A percentile compares a stretch with the other conserved stretches of the same genome.
phyloP scores from a whole-genome alignment of 2,329 filamentous ascomycete genomes.

The Xylariaceae sp. region DNA sequence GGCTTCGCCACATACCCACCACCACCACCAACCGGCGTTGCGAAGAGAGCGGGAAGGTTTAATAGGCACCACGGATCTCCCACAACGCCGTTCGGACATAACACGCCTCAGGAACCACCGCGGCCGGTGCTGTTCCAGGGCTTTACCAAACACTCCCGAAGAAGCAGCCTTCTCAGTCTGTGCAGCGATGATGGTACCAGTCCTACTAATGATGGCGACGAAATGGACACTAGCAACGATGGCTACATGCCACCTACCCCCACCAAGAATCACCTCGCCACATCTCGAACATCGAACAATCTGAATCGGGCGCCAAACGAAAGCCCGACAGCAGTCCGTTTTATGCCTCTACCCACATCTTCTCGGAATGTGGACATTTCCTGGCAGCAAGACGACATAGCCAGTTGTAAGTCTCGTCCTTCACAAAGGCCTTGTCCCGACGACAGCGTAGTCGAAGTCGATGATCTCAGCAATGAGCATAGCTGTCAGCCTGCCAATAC shows the following conservation, averaged over 20 bases:
- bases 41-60: constrained; percentile 56
- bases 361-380: constrained; percentile 28
- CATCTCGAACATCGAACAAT: constrained; percentile 32
- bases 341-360: constrained; percentile 38
- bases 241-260: constrained; percentile 86
- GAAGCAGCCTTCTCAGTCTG: constrained; percentile 71
- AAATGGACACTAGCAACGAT: constrained; percentile 40
- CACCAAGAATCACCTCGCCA: constrained; percentile 65
- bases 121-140: constrained; percentile 62
- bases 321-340: constrained; percentile 44
- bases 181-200: constrained; percentile 67
- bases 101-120: constrained; percentile 49
- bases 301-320: constrained; percentile 37
- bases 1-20: constrained; percentile 63
- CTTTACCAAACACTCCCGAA: constrained; percentile 44
- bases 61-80: constrained; percentile 69
- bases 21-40: constrained; percentile 45
- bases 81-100: constrained; percentile 74
- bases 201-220: constrained; percentile 43
- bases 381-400: constrained; percentile 22
- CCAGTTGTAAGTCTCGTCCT: constrained; percentile 40
- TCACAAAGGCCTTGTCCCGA: constrained; percentile 17
- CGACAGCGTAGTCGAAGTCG: constrained; percentile 14
- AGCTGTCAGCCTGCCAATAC: constrained; percentile 28
- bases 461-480: constrained; percentile 16